Percentiles rank a stretch among this genome's conserved stretches.
Evolutionary conservation across 805 yeast species (phyloP).

Genomic region (Saccharomycopsis olivae): DNA sequence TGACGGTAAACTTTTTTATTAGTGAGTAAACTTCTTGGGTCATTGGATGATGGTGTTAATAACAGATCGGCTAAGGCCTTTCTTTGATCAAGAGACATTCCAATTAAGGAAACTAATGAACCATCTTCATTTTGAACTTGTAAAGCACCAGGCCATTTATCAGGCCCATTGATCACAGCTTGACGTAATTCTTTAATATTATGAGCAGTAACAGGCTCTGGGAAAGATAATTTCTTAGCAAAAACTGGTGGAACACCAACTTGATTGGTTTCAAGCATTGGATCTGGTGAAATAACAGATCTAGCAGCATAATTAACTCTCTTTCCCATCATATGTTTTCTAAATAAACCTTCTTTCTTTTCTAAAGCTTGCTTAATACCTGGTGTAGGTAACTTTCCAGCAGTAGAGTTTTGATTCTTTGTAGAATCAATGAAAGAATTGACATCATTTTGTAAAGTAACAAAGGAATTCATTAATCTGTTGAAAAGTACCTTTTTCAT

Average conservation of each 20-base stretch:
- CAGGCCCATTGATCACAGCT: constrained; percentile 97
- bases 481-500: constrained; percentile 73
- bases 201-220: constrained; percentile 93
- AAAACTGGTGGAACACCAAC: constrained; percentile 99
- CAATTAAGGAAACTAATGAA: constrained; percentile 62
- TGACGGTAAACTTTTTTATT: constrained; percentile 94
- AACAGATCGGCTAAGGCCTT: constrained; percentile 91
- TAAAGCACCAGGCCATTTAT: constrained; percentile 97
- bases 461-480: constrained; percentile 91
- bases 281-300: constrained; percentile 98
- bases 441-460: constrained; percentile 88
- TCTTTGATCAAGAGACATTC: constrained; percentile 89
- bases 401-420: constrained; percentile 66
- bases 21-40: constrained; percentile 45
- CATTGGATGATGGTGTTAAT: constrained; percentile 63
- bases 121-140: constrained; percentile 97
- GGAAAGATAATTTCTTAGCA: constrained; percentile 90
- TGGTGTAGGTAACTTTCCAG: constrained; percentile 63
- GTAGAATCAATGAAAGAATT: constrained; percentile 89
- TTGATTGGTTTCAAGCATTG: constrained; percentile 93
- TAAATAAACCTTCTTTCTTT: constrained; percentile 95
- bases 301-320: constrained; percentile 99
- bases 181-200: constrained; percentile 84
- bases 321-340: constrained; percentile 99
- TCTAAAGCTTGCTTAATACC: constrained; percentile 97